Base-by-base conservation (phyloP, 805 yeast species). In the Allodekkera sacchari region DNA sequence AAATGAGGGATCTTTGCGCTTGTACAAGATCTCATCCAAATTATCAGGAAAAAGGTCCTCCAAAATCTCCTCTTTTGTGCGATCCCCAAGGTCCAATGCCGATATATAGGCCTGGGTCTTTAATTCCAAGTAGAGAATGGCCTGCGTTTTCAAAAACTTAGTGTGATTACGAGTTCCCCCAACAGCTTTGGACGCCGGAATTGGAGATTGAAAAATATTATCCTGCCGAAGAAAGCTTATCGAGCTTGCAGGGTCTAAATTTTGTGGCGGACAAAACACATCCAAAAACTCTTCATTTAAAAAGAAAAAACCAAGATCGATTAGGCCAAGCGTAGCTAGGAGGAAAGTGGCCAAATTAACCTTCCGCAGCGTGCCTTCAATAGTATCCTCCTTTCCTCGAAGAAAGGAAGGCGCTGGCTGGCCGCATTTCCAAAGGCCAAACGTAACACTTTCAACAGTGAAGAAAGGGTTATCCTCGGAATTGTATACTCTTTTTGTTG, bases 71-170 rank as follows among this genome's bases (percentile, higher is more conserved):
- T 67, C 68, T 39, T 73, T 68, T 2, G 81, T 61, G 42, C 81
- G 63, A 33, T 74, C 65, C n/a, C 63, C 64, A 1, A 77, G 66
- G 47, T 80, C 83, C 37, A 88, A 55, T 0, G 94, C 95, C 1
- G 96, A 79, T 14, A 92, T 87, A 50, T 76, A 92, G 0, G 96
- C 95, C 55, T 92, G 98, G 0, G 98, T 92, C 53, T 92, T 92
- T 51, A 92, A 66, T 44, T 92, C 96, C 24, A 92, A 63, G 44
- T 68, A 85, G 31, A 92, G 57, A 9, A 73, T 74, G 0, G 92
- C 87, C 44, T 84, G 96, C 7, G 82, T 73, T 52, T 87, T 87
- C 36, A 85, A 60, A 25, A 92, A 61, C 44, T 57, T 58, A 4
- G 60, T 54, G 27, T 50, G 48, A 12, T 39, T 39, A 22, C 40